Evolutionary conservation across 2,329 filamentous ascomycete species (phyloP), one percentile per base, ranked within the genome.

Genomic region (Colletotrichum aenigma): DNA sequence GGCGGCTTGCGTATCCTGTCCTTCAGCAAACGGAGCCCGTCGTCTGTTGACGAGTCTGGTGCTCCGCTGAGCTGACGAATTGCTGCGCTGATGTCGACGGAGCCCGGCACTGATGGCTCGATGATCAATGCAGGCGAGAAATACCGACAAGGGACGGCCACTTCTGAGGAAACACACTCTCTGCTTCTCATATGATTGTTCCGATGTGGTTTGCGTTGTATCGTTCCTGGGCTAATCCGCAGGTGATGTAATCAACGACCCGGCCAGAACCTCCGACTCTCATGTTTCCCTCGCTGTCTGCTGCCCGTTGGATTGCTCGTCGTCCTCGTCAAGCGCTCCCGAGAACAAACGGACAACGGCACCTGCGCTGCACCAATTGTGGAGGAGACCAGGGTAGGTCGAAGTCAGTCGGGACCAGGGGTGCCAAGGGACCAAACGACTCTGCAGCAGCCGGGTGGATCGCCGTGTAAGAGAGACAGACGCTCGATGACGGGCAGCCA

Each of bases 401-500:
- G 36, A 61, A 58, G 56, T 34, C 61, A 67, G 38, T 65, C 62
- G 38, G 58, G 56, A 10, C 56, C 56, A 58, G 61, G 72, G 68
- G 30, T 43, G 38, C 30, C 38, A 34, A 26, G 64, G 73, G 43
- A 43, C 69, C 69, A 75, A 69, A 68, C 61, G 7, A 52, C 43
- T 75, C 73, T 75, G 69, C 69, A 72, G 69, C 73, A 72, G 62
- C 62, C 43, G 62, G 69, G 69, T 75, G 73, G 69, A 71, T 64
- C 73, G 62, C 30, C 55, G 24, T 67, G 73, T 64, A 48, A 66
- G 68, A 75, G 71, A 74, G 68, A 61, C 58, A 21, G 58, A 55
- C 55, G 55, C 36, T 60, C 21, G 61, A 75, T 66, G 72, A 71
- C 61, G 68, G 62, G 68, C 68, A 71, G 72, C 61, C 36, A 62